A percentile compares a stretch with the other conserved stretches of the same genome.
Conservation (phyloP, 2,329 filamentous ascomycete genomes). For the Xylaria polymorpha region DNA sequence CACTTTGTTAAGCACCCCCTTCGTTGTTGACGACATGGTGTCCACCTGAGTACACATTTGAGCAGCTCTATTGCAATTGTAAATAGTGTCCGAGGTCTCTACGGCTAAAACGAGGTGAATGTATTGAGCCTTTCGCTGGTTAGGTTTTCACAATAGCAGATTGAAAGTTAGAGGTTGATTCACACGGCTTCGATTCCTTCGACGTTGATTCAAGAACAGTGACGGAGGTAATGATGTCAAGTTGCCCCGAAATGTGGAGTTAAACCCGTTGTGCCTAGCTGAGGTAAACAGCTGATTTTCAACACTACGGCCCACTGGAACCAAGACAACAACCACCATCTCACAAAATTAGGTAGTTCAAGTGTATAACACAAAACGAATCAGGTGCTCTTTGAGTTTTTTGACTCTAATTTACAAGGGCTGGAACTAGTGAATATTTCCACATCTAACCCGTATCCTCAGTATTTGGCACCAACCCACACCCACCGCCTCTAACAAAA, state of each 20-base stretch:
- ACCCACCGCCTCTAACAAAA: conserved; percentile 61
- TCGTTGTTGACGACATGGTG: conserved; percentile 76
- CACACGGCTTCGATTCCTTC: background rate
- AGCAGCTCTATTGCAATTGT: conserved; percentile 3
- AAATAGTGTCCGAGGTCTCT: background rate
- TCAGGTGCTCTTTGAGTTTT: conserved; percentile 68
- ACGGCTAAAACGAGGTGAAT: background rate
- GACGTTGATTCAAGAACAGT: background rate
- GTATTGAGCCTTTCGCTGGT: background rate
- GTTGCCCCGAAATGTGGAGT: conserved; percentile 23
- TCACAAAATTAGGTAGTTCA: conserved; percentile 27
- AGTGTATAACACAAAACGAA: conserved; percentile 64
- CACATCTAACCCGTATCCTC: conserved; percentile 58
- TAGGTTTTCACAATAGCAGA: background rate
- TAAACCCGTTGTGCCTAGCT: background rate
- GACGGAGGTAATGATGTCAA: conserved; percentile 32
- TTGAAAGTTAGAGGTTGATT: background rate
- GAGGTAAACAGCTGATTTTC: background rate
- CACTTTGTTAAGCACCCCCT: conserved; percentile 81
- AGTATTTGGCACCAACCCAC: conserved; percentile 60
- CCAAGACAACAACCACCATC: background rate
- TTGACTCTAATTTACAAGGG: conserved; percentile 73
- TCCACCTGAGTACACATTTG: conserved; percentile 47
- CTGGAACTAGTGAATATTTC: conserved; percentile 60
- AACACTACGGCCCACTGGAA: background rate